Conservation (phyloP, 108 stramenopile genomes). For the Cyclotella distinguenda region DNA sequence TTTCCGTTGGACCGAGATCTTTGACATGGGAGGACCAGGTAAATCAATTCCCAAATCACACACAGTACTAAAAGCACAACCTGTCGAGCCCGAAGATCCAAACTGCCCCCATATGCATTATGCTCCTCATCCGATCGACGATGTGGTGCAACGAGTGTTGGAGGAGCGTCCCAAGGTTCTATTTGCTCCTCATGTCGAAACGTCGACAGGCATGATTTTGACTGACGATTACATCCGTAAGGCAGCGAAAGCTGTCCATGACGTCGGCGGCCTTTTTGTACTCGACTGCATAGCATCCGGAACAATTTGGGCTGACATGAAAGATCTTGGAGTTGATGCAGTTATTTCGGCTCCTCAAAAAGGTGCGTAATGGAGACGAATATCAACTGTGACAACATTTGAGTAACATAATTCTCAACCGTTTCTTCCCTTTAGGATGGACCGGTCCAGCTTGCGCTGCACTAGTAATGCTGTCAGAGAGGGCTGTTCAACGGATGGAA, state of each 20-base stretch:
- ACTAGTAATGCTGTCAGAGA: conserved; percentile 80
- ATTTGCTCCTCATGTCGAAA: conserved; percentile 92
- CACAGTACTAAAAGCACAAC: conserved; percentile 84
- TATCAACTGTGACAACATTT: neutral
- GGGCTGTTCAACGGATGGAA: conserved; percentile 59
- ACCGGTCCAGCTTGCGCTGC: conserved; percentile 89
- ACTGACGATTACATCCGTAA: conserved; percentile 88
- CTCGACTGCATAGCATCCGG: conserved; percentile 92
- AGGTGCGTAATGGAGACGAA: neutral
- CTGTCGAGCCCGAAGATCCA: conserved; percentile 38
- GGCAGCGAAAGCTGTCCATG: conserved; percentile 76
- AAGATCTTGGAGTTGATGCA: conserved; percentile 86
- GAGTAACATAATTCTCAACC: neutral
- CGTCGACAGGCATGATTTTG: conserved; percentile 89
- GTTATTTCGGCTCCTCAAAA: conserved; percentile 93
- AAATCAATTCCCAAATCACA: conserved; percentile 64
- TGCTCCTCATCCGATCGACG: conserved; percentile 82
- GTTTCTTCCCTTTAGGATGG: conserved; percentile 58
- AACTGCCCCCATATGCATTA: conserved; percentile 62
- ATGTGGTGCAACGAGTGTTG: conserved; percentile 75
- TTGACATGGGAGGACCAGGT: conserved; percentile 76
- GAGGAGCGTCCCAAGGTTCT: conserved; percentile 83
- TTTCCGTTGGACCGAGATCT: conserved; percentile 94
- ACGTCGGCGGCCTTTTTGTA: conserved; percentile 88
- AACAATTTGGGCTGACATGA: conserved; percentile 93